Base-by-base conservation (phyloP, 2,329 filamentous ascomycete genomes). In the Trichothecium roseum region DNA sequence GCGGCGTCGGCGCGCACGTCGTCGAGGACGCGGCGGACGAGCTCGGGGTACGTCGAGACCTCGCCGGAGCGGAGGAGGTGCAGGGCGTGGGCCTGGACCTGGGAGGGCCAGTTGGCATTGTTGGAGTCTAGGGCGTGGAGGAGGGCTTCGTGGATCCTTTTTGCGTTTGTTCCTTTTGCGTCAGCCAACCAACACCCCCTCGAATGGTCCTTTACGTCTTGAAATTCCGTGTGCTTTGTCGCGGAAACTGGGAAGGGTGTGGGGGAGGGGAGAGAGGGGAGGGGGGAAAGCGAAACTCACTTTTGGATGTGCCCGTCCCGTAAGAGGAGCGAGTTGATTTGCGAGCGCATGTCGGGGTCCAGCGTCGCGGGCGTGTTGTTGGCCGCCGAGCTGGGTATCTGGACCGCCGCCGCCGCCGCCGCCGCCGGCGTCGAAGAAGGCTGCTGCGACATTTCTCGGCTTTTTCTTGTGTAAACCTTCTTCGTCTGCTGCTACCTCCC, bases 141-240 rank as follows among this genome's bases (percentile, higher is more conserved):
- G 50, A 81, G 68, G 30, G 67, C 59, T 38, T 80, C 74, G 62
- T 80, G 74, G 46, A 81, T 80, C 45, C 76, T 78, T 49, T 10
- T 12, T 18, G 20, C 20, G 37, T 9, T 10, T 2, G 12, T 3
- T 16, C 20, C 28, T 35, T 14, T n/a, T n/a, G n/a, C n/a, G 37
- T 37, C 35, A 37, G 36, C 26, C 14, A 22, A n/a, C n/a, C n/a
- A 14, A 7, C 22, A 24, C 6, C 10, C 27, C 18, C 8, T 9
- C 24, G 30, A 16, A 34, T 34, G 24, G 18, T 42, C 39, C 36
- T 33, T 35, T n/a, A 36, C 35, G 16, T 10, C 18, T 26, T 4
- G 30, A 16, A 18, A 24, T 16, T 28, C 14, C 16, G 9, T 12
- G 9, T 16, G 8, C 29, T 9, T 12, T 9, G 29, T n/a, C n/a